Evolutionary conservation across 2,329 filamentous ascomycete species (phyloP).

Genomic region (Aschersonia sp.): DNA sequence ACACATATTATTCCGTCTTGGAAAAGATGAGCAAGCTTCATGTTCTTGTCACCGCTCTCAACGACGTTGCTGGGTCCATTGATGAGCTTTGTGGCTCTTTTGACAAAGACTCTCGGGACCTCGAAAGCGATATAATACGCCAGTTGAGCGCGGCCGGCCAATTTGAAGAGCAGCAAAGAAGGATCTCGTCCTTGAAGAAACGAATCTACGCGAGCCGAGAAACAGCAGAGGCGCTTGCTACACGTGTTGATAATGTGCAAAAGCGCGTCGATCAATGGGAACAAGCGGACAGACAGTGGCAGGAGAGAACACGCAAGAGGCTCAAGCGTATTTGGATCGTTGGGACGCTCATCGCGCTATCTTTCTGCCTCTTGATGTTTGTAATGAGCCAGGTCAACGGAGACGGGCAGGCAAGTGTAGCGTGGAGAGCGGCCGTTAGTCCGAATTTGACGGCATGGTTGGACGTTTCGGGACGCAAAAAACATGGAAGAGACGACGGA

Average conservation of each 20-base stretch:
- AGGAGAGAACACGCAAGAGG: slow-evolving; percentile 50
- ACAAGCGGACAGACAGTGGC: slow-evolving; percentile 49
- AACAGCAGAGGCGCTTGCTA: slow-evolving; percentile 43
- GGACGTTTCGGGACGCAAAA: slow-evolving; percentile 2
- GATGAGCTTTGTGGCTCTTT: slow-evolving; percentile 45
- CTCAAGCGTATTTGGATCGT: slow-evolving; percentile 51
- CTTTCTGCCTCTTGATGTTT: slow-evolving; percentile 26
- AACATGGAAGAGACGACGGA: slow-evolving; percentile 5
- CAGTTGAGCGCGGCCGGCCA: slow-evolving; percentile 47
- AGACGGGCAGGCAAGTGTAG: slow-evolving; percentile 1
- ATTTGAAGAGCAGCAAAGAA: slow-evolving; percentile 50
- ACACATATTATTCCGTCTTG: slow-evolving; percentile 59
- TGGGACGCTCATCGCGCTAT: slow-evolving; percentile 34
- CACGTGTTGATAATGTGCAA: slow-evolving; percentile 49
- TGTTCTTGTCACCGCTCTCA: slow-evolving; percentile 47
- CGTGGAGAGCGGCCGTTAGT: slow-evolving; percentile 1
- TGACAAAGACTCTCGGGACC: slow-evolving; percentile 38
- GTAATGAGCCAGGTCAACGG: slow-evolving; percentile 11
- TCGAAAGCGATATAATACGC: slow-evolving; percentile 43
- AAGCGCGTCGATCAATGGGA: slow-evolving; percentile 54
- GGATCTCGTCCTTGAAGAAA: slow-evolving; percentile 45
- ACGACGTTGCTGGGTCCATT: slow-evolving; percentile 50
- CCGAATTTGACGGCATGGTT: slow-evolving; percentile 5
- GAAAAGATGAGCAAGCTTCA: slow-evolving; percentile 53
- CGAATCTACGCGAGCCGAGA: slow-evolving; percentile 46